Evolutionary conservation across 2,329 filamentous ascomycete genomes (phyloP).

Genomic region (Stachybotrys echinatus): DNA sequence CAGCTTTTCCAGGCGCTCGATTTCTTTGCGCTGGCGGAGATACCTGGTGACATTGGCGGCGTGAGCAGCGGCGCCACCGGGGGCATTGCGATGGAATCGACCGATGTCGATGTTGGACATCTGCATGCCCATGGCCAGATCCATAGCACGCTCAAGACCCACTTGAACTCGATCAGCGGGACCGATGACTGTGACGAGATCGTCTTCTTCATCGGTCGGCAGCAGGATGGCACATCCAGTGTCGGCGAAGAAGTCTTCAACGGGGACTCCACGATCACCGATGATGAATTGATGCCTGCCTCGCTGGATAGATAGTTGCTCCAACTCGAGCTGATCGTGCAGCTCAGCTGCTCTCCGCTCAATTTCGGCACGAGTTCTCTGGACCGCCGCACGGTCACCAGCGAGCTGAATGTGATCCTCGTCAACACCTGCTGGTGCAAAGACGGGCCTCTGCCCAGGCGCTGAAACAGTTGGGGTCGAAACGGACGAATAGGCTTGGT

Average conservation of each 20-base stretch:
- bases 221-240: conserved; percentile 88
- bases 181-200: conserved; percentile 80
- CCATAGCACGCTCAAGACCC: conserved; percentile 79
- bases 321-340: conserved; percentile 66
- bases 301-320: conserved; percentile 76
- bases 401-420: conserved; percentile 79
- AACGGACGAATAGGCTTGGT: conserved; percentile 69
- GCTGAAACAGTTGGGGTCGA: conserved; percentile 59
- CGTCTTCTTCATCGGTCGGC: conserved; percentile 71
- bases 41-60: conserved; percentile 86
- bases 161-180: conserved; percentile 66
- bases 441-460: conserved; percentile 62
- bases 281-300: conserved; percentile 94
- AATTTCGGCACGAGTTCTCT: conserved; percentile 73
- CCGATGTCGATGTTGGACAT: conserved; percentile 78
- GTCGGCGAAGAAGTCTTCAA: conserved; percentile 82
- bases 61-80: conserved; percentile 68
- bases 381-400: conserved; percentile 78
- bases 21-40: conserved; percentile 72
- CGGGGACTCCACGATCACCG: conserved; percentile 71
- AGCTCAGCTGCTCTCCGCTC: conserved; percentile 75
- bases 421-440: conserved; percentile 59
- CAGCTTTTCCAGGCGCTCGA: conserved; percentile 73
- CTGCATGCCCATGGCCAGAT: conserved; percentile 82
- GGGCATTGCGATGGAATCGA: conserved; percentile 69